A percentile compares a stretch with the other conserved stretches of the same genome.
phyloP scores from a whole-genome alignment of 1,139 yeast species.

The Nematodospora anomalae region DNA sequence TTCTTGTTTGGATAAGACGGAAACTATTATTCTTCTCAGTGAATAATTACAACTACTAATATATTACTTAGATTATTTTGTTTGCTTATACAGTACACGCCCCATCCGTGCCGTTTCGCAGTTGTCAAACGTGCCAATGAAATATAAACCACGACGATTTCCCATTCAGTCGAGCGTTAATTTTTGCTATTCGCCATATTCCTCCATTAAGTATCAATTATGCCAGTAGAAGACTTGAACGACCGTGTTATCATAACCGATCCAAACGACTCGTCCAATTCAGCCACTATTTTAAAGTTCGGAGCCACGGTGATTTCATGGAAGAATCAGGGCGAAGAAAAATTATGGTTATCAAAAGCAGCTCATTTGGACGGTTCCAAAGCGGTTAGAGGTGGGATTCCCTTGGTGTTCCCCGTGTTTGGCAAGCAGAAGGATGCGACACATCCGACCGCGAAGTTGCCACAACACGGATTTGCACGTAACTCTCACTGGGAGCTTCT shows the following conservation, averaged over 20 bases:
- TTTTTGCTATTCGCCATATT: too few relatives aligned
- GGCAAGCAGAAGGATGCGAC: slow-evolving; percentile 57
- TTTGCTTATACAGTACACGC: too few relatives aligned
- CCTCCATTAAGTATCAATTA: too few relatives aligned
- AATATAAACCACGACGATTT: too few relatives aligned
- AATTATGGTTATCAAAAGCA: slow-evolving; percentile 60
- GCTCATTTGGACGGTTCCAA: slow-evolving; percentile 88
- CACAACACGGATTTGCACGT: slow-evolving; percentile 97
- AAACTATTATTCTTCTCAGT: too few relatives aligned
- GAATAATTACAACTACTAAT: too few relatives aligned
- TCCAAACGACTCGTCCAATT: slow-evolving; percentile 52
- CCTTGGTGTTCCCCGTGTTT: slow-evolving; percentile 92
- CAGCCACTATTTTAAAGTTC: slow-evolving; percentile 67
- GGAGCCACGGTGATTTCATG: slow-evolving; percentile 92
- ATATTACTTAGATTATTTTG: too few relatives aligned
- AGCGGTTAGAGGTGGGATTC: slow-evolving; percentile 97
- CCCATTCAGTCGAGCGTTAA: too few relatives aligned
- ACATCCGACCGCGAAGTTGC: slow-evolving; percentile 52
- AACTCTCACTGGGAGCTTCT: slow-evolving; percentile 87
- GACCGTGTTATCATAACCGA: slow-evolving; percentile 61
- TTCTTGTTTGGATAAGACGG: too few relatives aligned
- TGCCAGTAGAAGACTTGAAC: slow-evolving; percentile 66
- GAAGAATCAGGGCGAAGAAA: slow-evolving; percentile 68
- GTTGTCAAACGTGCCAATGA: too few relatives aligned
- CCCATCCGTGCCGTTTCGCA: too few relatives aligned